These are phyloP conservation scores for Aspergillus sp. DNA, from an alignment of 2,329 filamentous ascomycete genomes.

Conservation along the genomic window DNA sequence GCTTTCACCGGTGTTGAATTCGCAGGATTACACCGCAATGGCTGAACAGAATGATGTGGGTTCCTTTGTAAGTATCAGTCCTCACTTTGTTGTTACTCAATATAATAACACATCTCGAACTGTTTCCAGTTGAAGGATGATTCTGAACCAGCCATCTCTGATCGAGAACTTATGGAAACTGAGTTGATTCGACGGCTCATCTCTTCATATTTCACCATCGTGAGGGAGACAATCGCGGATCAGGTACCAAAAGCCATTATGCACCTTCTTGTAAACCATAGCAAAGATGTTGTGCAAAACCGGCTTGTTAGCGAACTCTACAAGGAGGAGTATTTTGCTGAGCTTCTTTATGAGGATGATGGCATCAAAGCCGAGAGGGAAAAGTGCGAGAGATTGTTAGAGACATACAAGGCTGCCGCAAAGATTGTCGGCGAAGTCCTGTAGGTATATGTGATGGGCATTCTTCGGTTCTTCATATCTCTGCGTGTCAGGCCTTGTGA, in stretches of 20 bases:
- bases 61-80: slow-evolving; percentile 48
- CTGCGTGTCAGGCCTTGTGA: not conserved
- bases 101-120: slow-evolving; percentile 6
- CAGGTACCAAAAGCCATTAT: slow-evolving; percentile 98
- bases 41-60: slow-evolving; percentile 45
- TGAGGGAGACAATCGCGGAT: slow-evolving; percentile 96
- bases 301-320: slow-evolving; percentile 93
- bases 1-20: slow-evolving; percentile 44
- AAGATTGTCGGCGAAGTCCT: slow-evolving; percentile 98
- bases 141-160: slow-evolving; percentile 83
- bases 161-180: slow-evolving; percentile 94
- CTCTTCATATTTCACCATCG: slow-evolving; percentile 98
- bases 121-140: slow-evolving; percentile 38
- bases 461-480: not conserved
- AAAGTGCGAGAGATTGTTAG: slow-evolving; percentile 94
- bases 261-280: slow-evolving; percentile 97
- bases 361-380: slow-evolving; percentile 95
- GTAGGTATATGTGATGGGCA: slow-evolving; percentile 44
- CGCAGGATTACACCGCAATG: slow-evolving; percentile 40
- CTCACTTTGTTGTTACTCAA: not conserved
- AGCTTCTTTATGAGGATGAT: slow-evolving; percentile 95
- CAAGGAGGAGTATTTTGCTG: slow-evolving; percentile 85
- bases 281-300: slow-evolving; percentile 97
- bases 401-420: slow-evolving; percentile 94
- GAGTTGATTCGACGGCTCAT: slow-evolving; percentile 96